Evolutionary conservation across 2,329 filamentous ascomycete species (phyloP), one percentile per base, ranked within the genome.

Genomic region (Stagonosporopsis vannaccii): DNA sequence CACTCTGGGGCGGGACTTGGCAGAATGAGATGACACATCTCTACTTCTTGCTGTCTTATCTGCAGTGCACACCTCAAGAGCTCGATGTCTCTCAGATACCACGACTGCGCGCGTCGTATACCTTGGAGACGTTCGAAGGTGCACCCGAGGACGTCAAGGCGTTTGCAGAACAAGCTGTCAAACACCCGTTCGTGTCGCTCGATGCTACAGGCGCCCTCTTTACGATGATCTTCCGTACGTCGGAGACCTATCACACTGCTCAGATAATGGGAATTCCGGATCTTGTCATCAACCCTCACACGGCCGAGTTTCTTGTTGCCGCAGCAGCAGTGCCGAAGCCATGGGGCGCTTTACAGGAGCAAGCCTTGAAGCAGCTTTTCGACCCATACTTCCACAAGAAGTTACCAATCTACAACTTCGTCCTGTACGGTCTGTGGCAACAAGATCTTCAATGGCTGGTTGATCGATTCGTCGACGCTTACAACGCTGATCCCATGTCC

Each of bases 1-100:
- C 84, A 35, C 81, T 99, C 20, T 98, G 95, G 93, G 93, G 93
- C 56, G 93, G 93, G 7, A 68, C 86, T 59, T 99, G 96, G 94
- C 87, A 89, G 60, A 86, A 96, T 64, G 85, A 90, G 13, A 88
- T 96, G 60, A 91, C 95, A 0, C 94, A 98, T 63, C 80, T 99
- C 32, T 96, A 93, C n/a, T 97, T 98, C 73, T 86, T 98, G 50
- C 89, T 90, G 61, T 92, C 92, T 17, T 97, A 94, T 73, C 83
- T 94, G 20, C 90, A 90, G 4, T 84, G 93, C 53, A 85, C 85
- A 12, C 84, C 89, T 0, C 85, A 91, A 25, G 86, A 93, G 67
- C 83, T 97, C 23, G 92, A 98, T 73, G 90, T 91, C 3, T 90
- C 88, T 12, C 90, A 90, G 32, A 95, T 98, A 56, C 94, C 92